A percentile compares a stretch with the other conserved stretches of the same genome.
phyloP scores from a whole-genome alignment of 2,329 filamentous ascomycete genomes.

The Aspergillus aculeatinus region DNA sequence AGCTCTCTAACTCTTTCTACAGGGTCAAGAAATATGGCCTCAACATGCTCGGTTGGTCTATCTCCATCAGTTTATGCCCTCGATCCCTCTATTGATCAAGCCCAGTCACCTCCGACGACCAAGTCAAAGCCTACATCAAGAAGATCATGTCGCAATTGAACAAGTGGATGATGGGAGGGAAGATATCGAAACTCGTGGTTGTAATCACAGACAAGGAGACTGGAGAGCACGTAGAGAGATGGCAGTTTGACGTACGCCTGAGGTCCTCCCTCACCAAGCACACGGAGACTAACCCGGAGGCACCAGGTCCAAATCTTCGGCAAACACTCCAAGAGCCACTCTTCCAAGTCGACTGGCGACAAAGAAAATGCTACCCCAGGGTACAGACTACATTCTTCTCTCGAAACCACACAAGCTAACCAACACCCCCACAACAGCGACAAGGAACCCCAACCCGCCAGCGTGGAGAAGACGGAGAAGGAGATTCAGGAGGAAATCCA shows the following conservation, averaged over 20 bases:
- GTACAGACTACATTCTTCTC: conserved; percentile 40
- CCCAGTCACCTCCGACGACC: conserved; percentile 86
- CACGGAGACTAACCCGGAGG: conserved; percentile 12
- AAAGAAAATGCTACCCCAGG: conserved; percentile 67
- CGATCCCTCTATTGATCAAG: conserved; percentile 19
- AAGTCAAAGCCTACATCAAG: conserved; percentile 98
- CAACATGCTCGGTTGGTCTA: conserved; percentile 76
- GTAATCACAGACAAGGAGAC: conserved; percentile 97
- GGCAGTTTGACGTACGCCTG: conserved; percentile 84
- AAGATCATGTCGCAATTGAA: conserved; percentile 98
- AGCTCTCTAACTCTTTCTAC: conserved; percentile 2
- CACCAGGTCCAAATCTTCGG: conserved; percentile 58
- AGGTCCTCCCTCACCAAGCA: conserved; percentile 1
- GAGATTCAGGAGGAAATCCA: conserved; percentile 97
- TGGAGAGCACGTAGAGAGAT: conserved; percentile 91
- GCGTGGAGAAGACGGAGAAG: conserved; percentile 76
- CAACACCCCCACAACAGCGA: conserved; percentile 27
- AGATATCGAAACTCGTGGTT: conserved; percentile 95
- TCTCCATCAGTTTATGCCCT: background rate
- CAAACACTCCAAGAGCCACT: conserved; percentile 51
- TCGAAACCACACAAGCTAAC: background rate
- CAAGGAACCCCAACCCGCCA: conserved; percentile 25
- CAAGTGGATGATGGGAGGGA: conserved; percentile 95
- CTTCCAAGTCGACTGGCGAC: conserved; percentile 53
- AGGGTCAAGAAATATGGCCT: conserved; percentile 98